Conservation (phyloP, 2,329 filamentous ascomycete species). For the Lizonia empirigonia region DNA sequence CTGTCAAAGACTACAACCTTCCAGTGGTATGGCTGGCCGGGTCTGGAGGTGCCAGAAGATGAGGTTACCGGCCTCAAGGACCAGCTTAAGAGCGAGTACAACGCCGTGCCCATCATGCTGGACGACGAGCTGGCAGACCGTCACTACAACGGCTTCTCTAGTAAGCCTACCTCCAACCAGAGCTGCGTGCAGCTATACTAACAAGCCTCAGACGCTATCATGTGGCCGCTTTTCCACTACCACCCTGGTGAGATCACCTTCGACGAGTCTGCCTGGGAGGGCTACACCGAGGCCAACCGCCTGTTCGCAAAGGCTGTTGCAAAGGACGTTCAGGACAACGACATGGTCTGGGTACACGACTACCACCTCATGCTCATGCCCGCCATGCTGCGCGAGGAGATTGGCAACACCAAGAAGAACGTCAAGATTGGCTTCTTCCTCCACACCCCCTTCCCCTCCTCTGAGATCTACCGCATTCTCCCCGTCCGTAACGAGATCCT, state of each 20-base stretch:
- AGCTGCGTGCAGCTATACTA: not conserved
- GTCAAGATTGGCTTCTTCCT: slow-evolving; percentile 98
- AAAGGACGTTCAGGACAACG: slow-evolving; percentile 87
- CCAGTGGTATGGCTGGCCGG: slow-evolving; percentile 99
- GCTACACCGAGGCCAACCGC: slow-evolving; percentile 90
- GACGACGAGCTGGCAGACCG: slow-evolving; percentile 90
- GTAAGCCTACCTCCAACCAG: slow-evolving; percentile 57
- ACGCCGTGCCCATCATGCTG: slow-evolving; percentile 89
- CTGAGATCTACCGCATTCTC: slow-evolving; percentile 94
- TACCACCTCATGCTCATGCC: slow-evolving; percentile 98
- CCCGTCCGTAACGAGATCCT: slow-evolving; percentile 90
- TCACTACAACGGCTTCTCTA: slow-evolving; percentile 98
- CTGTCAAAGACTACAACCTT: slow-evolving; percentile 91
- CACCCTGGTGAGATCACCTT: slow-evolving; percentile 98
- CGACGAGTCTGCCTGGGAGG: slow-evolving; percentile 91
- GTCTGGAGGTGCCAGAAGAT: slow-evolving; percentile 84
- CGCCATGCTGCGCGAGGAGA: slow-evolving; percentile 90
- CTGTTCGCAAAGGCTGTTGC: slow-evolving; percentile 88
- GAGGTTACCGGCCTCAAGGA: slow-evolving; percentile 77
- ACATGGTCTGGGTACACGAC: slow-evolving; percentile 97
- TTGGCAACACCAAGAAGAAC: slow-evolving; percentile 80
- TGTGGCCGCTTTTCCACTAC: slow-evolving; percentile 99
- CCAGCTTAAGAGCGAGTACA: slow-evolving; percentile 83
- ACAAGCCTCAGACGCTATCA: slow-evolving; percentile 72
- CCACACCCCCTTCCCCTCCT: slow-evolving; percentile 95